phyloP scores from a whole-genome alignment of 768 basidiomycete species.

The Phanerochaete carnosa region DNA sequence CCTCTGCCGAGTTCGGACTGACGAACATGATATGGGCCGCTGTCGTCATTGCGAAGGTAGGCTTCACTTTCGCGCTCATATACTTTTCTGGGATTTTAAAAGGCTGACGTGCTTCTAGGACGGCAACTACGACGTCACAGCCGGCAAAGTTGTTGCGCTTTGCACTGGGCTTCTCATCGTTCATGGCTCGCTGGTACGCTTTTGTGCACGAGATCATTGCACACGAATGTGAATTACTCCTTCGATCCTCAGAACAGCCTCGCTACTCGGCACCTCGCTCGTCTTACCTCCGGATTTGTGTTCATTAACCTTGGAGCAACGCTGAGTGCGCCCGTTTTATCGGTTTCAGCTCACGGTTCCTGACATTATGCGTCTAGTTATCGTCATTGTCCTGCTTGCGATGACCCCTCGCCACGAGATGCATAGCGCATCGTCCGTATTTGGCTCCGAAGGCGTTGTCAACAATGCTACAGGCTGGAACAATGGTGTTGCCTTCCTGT shows the following conservation, averaged over 20 bases:
- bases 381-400: constrained; percentile 82
- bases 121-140: constrained; percentile 56
- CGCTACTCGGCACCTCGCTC: constrained; percentile 70
- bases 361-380: constrained; percentile 40
- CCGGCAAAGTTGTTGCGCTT: constrained; percentile 74
- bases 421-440: constrained; percentile 78
- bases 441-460: constrained; percentile 64
- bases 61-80: too few relatives aligned
- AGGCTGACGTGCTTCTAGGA: constrained; percentile 31
- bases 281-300: constrained; percentile 77
- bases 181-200: constrained; percentile 64
- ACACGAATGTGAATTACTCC: background rate
- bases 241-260: constrained; percentile 50
- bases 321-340: constrained; percentile 31
- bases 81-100: background rate
- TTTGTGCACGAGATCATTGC: background rate
- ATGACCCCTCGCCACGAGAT: constrained; percentile 70
- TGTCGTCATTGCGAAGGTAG: constrained; percentile 55
- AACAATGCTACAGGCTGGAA: constrained; percentile 82
- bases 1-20: constrained; percentile 82
- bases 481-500: constrained; percentile 75
- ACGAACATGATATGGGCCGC: constrained; percentile 79
- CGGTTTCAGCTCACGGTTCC: background rate
- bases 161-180: constrained; percentile 72
- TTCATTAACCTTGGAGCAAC: constrained; percentile 86